Conservation (phyloP, 768 basidiomycete species). For the Tulasnella calospora region DNA sequence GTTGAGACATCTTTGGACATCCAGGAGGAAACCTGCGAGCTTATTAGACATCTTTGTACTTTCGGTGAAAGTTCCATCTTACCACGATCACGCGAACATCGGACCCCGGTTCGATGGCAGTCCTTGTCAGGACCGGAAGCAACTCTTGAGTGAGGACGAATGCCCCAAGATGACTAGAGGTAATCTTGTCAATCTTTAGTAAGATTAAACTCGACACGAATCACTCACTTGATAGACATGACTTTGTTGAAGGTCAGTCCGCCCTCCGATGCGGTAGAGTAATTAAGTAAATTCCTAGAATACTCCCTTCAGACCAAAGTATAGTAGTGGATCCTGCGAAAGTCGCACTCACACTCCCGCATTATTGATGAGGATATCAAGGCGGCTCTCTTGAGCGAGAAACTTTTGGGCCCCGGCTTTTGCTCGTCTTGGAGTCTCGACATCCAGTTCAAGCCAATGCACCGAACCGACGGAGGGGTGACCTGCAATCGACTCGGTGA, state of each 20-base stretch:
- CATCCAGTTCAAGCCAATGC: slow-evolving; percentile 49
- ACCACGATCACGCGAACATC: slow-evolving; percentile 63
- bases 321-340: neutral
- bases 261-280: neutral
- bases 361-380: slow-evolving; percentile 62
- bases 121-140: slow-evolving; percentile 49
- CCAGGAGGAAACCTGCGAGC: neutral
- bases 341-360: slow-evolving; percentile 44
- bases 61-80: slow-evolving; percentile 28
- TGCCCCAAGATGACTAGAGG: slow-evolving; percentile 48
- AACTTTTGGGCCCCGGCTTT: slow-evolving; percentile 49
- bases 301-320: neutral
- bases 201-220: neutral
- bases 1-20: neutral
- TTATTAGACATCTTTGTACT: neutral
- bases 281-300: neutral
- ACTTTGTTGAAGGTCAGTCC: slow-evolving; percentile 11
- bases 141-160: slow-evolving; percentile 52
- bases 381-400: slow-evolving; percentile 45
- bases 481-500: slow-evolving; percentile 38
- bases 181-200: neutral
- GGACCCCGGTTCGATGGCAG: slow-evolving; percentile 45
- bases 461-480: slow-evolving; percentile 49
- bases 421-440: slow-evolving; percentile 47
- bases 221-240: slow-evolving; percentile 27